These are phyloP conservation scores for Hirschfeldia incana DNA, from an alignment of 345 rosid species.

Conservation along the genomic window DNA sequence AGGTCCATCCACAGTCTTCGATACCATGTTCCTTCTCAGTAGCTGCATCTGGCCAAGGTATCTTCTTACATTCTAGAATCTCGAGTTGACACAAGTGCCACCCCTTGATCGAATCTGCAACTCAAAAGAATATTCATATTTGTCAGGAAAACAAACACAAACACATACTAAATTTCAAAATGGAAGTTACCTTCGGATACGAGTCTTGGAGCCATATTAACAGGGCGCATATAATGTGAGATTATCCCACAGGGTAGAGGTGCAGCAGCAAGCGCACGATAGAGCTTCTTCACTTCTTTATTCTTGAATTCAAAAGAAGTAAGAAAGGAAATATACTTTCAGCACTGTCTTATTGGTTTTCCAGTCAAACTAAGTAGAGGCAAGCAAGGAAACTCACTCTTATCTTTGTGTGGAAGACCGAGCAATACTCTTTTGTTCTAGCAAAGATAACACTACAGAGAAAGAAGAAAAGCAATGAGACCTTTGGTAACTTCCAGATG, in stretches of 20 bases:
- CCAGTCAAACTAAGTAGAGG: not conserved
- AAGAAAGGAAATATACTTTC: not conserved
- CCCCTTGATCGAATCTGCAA: conserved; percentile 62
- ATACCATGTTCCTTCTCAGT: conserved; percentile 53
- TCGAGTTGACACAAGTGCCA: conserved; percentile 91
- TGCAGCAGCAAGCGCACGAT: conserved; percentile 81
- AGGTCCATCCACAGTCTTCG: conserved; percentile 69
- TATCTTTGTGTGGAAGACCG: conserved; percentile 73
- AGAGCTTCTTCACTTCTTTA: conserved; percentile 81
- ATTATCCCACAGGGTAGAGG: conserved; percentile 74
- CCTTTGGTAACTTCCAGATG: not conserved
- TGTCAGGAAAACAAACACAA: not conserved
- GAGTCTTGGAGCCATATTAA: conserved; percentile 80
- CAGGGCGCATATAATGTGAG: conserved; percentile 90
- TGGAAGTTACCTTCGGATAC: conserved; percentile 64
- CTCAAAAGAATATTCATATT: not conserved
- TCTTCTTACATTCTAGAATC: conserved; percentile 75
- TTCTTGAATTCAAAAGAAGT: conserved; percentile 43
- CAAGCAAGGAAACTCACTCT: conserved; percentile 49
- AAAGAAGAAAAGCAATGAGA: conserved; percentile 1
- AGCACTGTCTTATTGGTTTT: not conserved
- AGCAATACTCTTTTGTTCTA: conserved; percentile 76
- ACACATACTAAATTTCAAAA: not conserved
- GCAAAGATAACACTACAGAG: conserved; percentile 77
- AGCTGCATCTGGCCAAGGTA: conserved; percentile 70